phyloP scores from a whole-genome alignment of 108 stramenopile genomes.

The Skeletonema potamos region DNA sequence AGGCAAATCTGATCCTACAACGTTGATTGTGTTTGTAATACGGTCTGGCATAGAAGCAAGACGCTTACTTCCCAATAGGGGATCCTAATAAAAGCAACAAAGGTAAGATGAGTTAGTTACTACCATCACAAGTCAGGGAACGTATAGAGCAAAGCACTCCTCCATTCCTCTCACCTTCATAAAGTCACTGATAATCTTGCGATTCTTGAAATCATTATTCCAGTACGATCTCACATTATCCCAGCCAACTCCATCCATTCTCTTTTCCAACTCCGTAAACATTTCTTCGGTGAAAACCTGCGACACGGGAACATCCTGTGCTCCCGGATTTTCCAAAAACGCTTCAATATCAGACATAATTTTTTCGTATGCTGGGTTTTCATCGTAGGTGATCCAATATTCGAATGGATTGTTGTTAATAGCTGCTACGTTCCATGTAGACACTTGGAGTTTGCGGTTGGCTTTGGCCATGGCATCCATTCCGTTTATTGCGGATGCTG shows the following conservation, averaged over 20 bases:
- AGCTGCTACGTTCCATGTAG: constrained; percentile 92
- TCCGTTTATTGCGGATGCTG: constrained; percentile 34
- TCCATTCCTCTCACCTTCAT: constrained; percentile 53
- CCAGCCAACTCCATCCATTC: constrained; percentile 72
- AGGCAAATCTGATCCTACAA: constrained; percentile 33
- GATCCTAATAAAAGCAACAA: constrained; percentile 52
- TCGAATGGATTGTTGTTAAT: constrained; percentile 84
- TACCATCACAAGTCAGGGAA: neutral
- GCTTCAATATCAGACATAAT: constrained; percentile 84
- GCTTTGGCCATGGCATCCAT: constrained; percentile 44
- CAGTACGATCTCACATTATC: constrained; percentile 66
- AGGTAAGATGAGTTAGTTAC: neutral
- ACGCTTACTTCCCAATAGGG: constrained; percentile 76
- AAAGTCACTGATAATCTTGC: constrained; percentile 85
- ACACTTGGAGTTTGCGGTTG: constrained; percentile 37
- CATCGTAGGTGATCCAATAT: constrained; percentile 84
- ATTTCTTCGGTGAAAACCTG: constrained; percentile 88
- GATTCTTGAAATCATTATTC: constrained; percentile 80
- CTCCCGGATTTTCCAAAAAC: constrained; percentile 82
- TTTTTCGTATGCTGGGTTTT: constrained; percentile 78
- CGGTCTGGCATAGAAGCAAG: constrained; percentile 90
- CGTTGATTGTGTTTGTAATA: constrained; percentile 86
- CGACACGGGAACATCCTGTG: constrained; percentile 76
- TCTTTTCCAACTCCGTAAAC: constrained; percentile 71
- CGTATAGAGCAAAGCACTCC: neutral